Conservation (phyloP, 768 basidiomycete species). For the Ephemerocybe angulata region DNA sequence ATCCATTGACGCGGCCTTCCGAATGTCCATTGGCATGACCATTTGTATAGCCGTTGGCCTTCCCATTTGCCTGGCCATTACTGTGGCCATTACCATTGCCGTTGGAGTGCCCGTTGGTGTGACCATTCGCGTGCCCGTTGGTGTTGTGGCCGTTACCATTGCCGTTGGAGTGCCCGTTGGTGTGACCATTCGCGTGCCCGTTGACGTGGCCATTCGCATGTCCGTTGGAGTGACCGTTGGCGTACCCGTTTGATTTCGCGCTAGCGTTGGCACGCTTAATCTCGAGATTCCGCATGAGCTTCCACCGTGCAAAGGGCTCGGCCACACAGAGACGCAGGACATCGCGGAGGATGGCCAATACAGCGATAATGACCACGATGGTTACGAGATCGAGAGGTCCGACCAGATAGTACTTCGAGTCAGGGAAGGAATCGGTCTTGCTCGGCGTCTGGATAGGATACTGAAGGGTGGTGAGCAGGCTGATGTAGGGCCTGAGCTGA, state of each 20-base stretch:
- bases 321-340: constrained; percentile 66
- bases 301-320: constrained; percentile 79
- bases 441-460: constrained; percentile 57
- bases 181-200: constrained; percentile 26
- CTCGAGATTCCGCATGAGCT: constrained; percentile 55
- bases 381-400: constrained; percentile 79
- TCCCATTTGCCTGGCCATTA: constrained; percentile 12
- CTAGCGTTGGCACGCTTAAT: constrained; percentile 23
- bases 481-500: constrained; percentile 50
- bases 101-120: constrained; percentile 13
- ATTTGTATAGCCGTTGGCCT: too few species aligned
- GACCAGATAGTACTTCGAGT: constrained; percentile 65
- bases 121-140: constrained; percentile 25
- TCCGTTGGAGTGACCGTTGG: constrained; percentile 13
- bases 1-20: constrained; percentile 23
- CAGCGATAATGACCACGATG: constrained; percentile 74
- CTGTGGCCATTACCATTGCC: constrained; percentile 19
- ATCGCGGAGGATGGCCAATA: constrained; percentile 88
- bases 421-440: constrained; percentile 66
- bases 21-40: constrained; percentile 23
- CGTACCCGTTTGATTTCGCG: constrained; percentile 15
- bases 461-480: constrained; percentile 73
- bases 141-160: constrained; percentile 16
- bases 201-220: constrained; percentile 17
- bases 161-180: constrained; percentile 17